Base-by-base conservation (phyloP, 805 yeast genomes). In the Yarrowia porcina region DNA sequence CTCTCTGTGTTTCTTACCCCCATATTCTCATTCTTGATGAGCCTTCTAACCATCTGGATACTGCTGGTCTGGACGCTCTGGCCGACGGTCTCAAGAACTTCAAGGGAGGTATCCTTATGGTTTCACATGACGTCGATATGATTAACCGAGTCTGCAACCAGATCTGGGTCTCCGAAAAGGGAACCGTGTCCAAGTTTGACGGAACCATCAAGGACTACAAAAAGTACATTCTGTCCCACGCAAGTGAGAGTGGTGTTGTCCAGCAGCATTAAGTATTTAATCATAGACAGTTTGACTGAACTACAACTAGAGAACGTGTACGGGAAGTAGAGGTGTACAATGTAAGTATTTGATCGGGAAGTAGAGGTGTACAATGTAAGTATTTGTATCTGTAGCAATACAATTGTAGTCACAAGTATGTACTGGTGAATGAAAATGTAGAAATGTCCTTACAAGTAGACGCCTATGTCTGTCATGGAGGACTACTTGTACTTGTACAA, bases 1-100 rank as follows among this genome's bases (percentile, higher is more conserved):
- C 97, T 15, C 80, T 94, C 67, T 90, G 97, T 77, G 80, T 94
- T 70, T 83, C 83, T 65, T 87, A 88, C 66, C 99, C 99, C 18
- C 99, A 94, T 74, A 85, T 94, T 45, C 80, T 94, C 70, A 85
- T 94, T 70, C 79, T 94, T 68, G 99, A 94, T 80, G 99, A 94
- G 82, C 99, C 99, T 76, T 89, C 97, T 7, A 94, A 94, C 77
- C 99, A 94, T 77, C 84, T 94, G 82, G 99, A 94, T 87, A 93
- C 97, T 9, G 87, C 96, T 35, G 99, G 97, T 83, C 80, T 94
- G 71, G 99, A 94, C 74, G 99, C 99, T 0, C 81, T 94, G 65
- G 86, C 94, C 9, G 96, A 88, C 44, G 98, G 98, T 0, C 80
- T 94, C 72, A 85, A 82, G 66, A 85, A 83, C 65, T 94, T 92